Base-by-base conservation (phyloP, 2,329 filamentous ascomycete genomes). In the Neospermospora avenae region DNA sequence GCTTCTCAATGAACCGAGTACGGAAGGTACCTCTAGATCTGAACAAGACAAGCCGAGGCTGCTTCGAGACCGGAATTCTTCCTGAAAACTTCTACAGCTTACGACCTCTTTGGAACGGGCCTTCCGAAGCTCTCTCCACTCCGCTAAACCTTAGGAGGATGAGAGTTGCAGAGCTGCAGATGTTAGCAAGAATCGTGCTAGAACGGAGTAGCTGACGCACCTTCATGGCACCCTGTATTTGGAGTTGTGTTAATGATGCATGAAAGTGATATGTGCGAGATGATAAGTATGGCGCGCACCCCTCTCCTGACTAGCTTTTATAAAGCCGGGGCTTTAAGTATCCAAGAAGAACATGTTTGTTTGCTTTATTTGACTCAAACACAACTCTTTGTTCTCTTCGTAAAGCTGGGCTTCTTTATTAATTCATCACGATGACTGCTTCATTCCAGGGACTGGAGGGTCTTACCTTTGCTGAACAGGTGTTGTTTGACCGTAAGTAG, bases 361-460 rank as follows among this genome's bases (percentile, higher is more conserved):
- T 41, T 13, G 51, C 28, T 24, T 42, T 14, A 22, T n/a, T 28
- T 20, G 3, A 16, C 18, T 6, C 34, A 46, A 13, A 14, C 6
- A 37, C 37, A 31, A 45, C 35, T 46, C 44, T 8, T 46, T 45
- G 31, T 53, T 20, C 24, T 24, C 13, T 28, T 53, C 34, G 10
- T 8, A 25, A 53, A 24, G 48, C 41, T 49, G 49, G 39, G 49
- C 39, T 56, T 46, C 28, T 28, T 52, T 24, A 39, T 35, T 41
- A 6, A 28, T 35, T 41, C 2, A 28, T 57, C 41, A 59, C 18
- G 16, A 62, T 62, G 52, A 16, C 52, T 24, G 28, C 52, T 45
- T 49, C 58, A 11, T 60, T 60, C 25, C 61, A 60, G 37, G 48
- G 55, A 44, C 37, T 60, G 8, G 61, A 63, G 28, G 20, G 45